Evolutionary conservation across 2,329 filamentous ascomycete genomes (phyloP), one percentile per base, ranked within the genome.

Genomic region (Paradendryphiella salina): DNA sequence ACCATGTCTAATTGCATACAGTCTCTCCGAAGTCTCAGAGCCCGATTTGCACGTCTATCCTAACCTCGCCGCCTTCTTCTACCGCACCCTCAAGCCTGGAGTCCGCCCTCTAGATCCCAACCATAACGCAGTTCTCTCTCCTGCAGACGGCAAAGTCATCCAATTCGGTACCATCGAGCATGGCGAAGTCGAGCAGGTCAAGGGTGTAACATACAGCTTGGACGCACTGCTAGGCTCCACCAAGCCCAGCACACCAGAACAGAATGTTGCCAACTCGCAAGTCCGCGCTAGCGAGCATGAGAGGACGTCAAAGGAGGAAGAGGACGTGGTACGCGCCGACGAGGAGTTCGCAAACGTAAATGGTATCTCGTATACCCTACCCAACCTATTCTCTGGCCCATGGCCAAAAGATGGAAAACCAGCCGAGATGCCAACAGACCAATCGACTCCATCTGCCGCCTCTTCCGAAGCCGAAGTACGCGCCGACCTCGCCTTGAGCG

Each of bases 111-210:
- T 99, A 11, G 90, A 97, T 67, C 84, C 89, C 1, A 85, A 93
- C 61, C 82, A 84, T 1, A 87, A 89, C 66, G 88, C 90, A 8
- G 77, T 99, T 4, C 77, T 97, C 6, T 94, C 90, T 0, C 95
- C 94, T 1, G 85, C 94, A 4, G 94, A 99, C 72, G 94, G 94
- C 38, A 88, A 88, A 57, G 82, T 99, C 37, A 82, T 99, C 20
- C 93, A 97, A 65, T 96, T 91, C 63, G 94, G 94, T 9, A 86
- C 85, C 63, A 96, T 99, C 50, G 88, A 95, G 66, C 85, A 92
- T 65, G 92, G 93, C 39, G 90, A 96, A 67, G 95, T 99, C 35
- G 94, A 99, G 73, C 94, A 99, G 76, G 93, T 99, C 58, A 99
- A 99, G 76, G 94, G 94, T 53, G 94, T 99, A 81, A 99, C 94